phyloP scores from a whole-genome alignment of 176 grass and related monocot genomes.

The Lolium perenne region DNA sequence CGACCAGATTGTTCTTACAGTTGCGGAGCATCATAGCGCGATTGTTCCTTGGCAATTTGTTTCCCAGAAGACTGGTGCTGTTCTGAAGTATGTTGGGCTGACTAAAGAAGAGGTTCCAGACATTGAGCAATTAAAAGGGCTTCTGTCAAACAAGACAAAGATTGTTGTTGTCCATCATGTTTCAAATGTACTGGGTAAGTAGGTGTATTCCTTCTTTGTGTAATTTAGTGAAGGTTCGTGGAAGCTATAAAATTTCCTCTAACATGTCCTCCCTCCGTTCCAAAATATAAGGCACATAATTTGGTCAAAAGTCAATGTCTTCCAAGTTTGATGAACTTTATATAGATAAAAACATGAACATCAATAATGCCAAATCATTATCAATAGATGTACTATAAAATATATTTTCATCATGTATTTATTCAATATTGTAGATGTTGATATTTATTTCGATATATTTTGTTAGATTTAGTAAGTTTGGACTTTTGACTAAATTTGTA shows the following conservation, averaged over 20 bases:
- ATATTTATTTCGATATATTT: too few relatives aligned
- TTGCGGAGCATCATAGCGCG: conserved; percentile 91
- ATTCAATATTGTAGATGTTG: too few relatives aligned
- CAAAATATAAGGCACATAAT: too few relatives aligned
- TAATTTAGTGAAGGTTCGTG: conserved; percentile 9
- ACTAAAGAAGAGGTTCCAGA: conserved; percentile 87
- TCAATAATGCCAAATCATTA: too few relatives aligned
- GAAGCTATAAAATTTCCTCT: not conserved
- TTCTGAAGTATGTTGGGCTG: conserved; percentile 87
- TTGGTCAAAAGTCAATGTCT: too few relatives aligned
- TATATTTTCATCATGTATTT: too few relatives aligned
- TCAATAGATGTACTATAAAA: too few relatives aligned
- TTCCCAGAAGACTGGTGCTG: conserved; percentile 75
- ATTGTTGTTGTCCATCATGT: conserved; percentile 92
- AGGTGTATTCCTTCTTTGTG: conserved; percentile 12
- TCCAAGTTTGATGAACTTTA: too few relatives aligned
- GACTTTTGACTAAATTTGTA: too few relatives aligned
- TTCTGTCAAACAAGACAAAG: conserved; percentile 87
- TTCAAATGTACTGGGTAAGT: conserved; percentile 80
- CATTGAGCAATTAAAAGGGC: conserved; percentile 78
- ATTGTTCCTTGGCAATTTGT: conserved; percentile 95
- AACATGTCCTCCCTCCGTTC: not conserved
- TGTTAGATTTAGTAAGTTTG: too few relatives aligned
- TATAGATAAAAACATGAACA: too few relatives aligned
- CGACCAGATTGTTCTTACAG: conserved; percentile 75